These are phyloP conservation scores for Phytophthora quininea DNA, from an alignment of 352 stramenopile genomes.

Conservation along the genomic window DNA sequence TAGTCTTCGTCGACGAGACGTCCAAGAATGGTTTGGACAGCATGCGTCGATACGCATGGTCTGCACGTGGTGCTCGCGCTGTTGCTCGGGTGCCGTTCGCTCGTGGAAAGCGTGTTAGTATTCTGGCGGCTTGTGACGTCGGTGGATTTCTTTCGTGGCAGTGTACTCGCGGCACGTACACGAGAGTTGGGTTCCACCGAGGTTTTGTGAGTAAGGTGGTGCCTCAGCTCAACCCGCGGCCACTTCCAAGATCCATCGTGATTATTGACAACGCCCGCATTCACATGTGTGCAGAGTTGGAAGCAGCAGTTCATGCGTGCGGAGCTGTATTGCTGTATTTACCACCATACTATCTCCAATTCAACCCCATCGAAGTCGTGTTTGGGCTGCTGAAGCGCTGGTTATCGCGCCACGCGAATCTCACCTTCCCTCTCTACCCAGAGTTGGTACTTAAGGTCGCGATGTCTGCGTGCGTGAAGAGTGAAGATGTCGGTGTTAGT, in stretches of 20 bases:
- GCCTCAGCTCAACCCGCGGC: slow-evolving; percentile 18
- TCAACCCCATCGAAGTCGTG: slow-evolving; percentile 32
- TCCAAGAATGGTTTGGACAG: slow-evolving; percentile 17
- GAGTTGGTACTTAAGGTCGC: slow-evolving; percentile 15
- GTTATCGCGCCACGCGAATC: slow-evolving; percentile 20
- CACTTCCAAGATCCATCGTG: slow-evolving; percentile 28
- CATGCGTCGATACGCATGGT: slow-evolving; percentile 12
- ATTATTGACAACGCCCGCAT: slow-evolving; percentile 29
- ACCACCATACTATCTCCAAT: slow-evolving; percentile 27
- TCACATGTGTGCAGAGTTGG: slow-evolving; percentile 33
- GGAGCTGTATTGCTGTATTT: slow-evolving; percentile 23
- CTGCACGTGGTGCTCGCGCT: neutral
- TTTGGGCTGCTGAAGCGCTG: slow-evolving; percentile 29
- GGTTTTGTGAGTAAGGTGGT: slow-evolving; percentile 3
- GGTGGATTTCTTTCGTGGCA: slow-evolving; percentile 13
- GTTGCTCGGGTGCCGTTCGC: no score
- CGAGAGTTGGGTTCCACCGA: slow-evolving; percentile 8
- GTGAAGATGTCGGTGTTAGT: slow-evolving; percentile 9
- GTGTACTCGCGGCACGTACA: slow-evolving; percentile 10
- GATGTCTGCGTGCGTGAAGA: slow-evolving; percentile 17
- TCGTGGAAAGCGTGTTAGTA: slow-evolving; percentile 5
- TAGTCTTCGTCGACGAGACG: slow-evolving; percentile 29
- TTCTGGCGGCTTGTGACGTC: slow-evolving; percentile 15
- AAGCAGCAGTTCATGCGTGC: slow-evolving; percentile 12
- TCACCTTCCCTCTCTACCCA: slow-evolving; percentile 10